Percentiles rank a stretch among this genome's conserved stretches.
These are phyloP conservation scores for Rutstroemia sp. DNA, from an alignment of 2,329 filamentous ascomycete species.

Conservation along the genomic window DNA sequence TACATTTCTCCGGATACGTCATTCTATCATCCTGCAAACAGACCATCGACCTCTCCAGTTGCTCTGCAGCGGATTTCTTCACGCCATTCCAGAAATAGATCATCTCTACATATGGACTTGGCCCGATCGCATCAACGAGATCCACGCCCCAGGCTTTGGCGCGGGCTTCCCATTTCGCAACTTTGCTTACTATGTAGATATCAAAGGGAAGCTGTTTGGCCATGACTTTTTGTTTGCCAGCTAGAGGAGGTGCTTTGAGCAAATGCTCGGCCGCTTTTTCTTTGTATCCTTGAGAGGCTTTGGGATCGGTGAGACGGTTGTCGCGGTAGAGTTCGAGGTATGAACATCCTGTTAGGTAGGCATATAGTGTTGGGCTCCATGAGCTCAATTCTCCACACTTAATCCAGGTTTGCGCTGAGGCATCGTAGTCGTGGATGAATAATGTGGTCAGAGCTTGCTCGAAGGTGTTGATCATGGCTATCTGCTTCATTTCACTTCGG, in stretches of 20 bases:
- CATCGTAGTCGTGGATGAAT: conserved; percentile 69
- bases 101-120: conserved; percentile 83
- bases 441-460: conserved; percentile 73
- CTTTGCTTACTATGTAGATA: conserved; percentile 72
- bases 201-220: conserved; percentile 85
- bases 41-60: conserved; percentile 56
- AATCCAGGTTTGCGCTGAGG: conserved; percentile 68
- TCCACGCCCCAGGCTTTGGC: conserved; percentile 59
- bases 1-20: conserved; percentile 38
- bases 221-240: conserved; percentile 86
- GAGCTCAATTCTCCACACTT: conserved; percentile 73
- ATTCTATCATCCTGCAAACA: conserved; percentile 60
- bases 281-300: conserved; percentile 49
- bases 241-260: conserved; percentile 61
- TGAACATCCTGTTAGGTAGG: conserved; percentile 74
- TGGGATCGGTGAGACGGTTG: conserved; percentile 36
- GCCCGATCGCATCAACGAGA: conserved; percentile 72
- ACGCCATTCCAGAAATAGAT: conserved; percentile 88
- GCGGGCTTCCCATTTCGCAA: conserved; percentile 80
- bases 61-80: conserved; percentile 64
- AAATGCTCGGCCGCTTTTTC: conserved; percentile 62
- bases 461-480: conserved; percentile 78
- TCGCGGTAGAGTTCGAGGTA: conserved; percentile 77
- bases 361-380: conserved; percentile 86
- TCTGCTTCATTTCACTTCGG: conserved; percentile 74